A percentile compares a stretch with the other conserved stretches of the same genome.
Conservation (phyloP, 176 grass and related monocot species). For the Musa itinerans region DNA sequence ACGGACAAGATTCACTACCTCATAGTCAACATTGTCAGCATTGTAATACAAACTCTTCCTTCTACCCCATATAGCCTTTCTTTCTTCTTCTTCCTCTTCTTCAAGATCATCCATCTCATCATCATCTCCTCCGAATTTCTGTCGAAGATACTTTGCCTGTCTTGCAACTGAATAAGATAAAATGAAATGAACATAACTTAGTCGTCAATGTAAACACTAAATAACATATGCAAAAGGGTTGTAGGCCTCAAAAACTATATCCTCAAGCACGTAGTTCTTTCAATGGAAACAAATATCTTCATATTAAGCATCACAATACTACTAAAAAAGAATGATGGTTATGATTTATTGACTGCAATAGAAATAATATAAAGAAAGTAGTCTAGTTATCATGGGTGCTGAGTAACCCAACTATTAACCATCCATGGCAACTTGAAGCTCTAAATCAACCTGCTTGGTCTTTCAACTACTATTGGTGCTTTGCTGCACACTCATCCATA, state of each 20-base stretch:
- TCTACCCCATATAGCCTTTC: conserved; percentile 41
- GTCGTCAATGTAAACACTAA: too few relatives aligned
- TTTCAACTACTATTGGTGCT: too few relatives aligned
- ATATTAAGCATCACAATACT: not conserved
- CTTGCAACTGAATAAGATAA: conserved; percentile 42
- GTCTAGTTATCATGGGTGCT: too few relatives aligned
- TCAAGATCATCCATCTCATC: conserved; percentile 72
- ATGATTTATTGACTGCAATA: too few relatives aligned
- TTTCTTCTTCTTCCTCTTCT: conserved; percentile 38
- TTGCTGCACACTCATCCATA: too few relatives aligned
- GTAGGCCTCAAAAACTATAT: not conserved
- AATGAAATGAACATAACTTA: not conserved
- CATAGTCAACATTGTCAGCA: conserved; percentile 37
- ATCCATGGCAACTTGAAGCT: too few relatives aligned
- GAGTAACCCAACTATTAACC: too few relatives aligned
- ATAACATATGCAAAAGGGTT: too few relatives aligned
- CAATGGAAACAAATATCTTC: not conserved
- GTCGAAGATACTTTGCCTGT: conserved; percentile 42
- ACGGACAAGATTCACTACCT: conserved; percentile 17
- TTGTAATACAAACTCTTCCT: conserved; percentile 53
- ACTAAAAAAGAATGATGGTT: too few relatives aligned
- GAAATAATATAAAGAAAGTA: too few relatives aligned
- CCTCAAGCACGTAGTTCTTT: not conserved
- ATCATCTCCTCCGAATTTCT: conserved; percentile 65
- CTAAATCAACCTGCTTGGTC: too few relatives aligned